Evolutionary conservation across 108 stramenopile species (phyloP), one percentile per base, ranked within the genome.

Genomic region (Epithemia pelagica): DNA sequence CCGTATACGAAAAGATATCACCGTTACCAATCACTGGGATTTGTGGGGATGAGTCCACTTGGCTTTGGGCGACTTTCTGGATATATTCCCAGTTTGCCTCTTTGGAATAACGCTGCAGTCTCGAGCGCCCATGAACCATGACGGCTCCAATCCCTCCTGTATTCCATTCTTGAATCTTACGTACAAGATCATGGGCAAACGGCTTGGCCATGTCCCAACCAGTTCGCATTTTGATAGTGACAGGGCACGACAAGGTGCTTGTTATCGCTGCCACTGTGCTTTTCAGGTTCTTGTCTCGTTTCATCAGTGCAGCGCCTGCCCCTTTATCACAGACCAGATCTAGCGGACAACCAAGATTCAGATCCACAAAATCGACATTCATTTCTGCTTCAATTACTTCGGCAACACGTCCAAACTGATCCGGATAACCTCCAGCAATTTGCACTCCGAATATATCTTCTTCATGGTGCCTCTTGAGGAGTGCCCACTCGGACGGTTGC

Each of bases 371-470:
- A 83, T 99, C 98, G 25, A 92, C 70, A 5, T 83, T 76, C n/a
- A 80, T 64, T 53, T 73, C 65, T 46, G 78, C 77, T 62, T 91
- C 88, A 27, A 95, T 65, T 28, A 98, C 57, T 65, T 93, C 72
- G 24, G 76, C 78, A 29, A 73, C 67, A 28, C 96, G 62, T 8
- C 90, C 79, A 75, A 91, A 92, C 67, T 88, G 89, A 75, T 98
- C 96, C 3, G 95, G 76, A 77, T 92, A 78, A 2, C 78, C 94
- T 20, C 90, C 95, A 0, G 99, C 97, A 29, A 98, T 62, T 72
- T 99, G 99, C 2, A 98, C 87, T 0, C 99, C 99, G 77, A 98
- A 99, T 8, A 96, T 77, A 72, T 97, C 94, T 77, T 99, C 99
- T 32, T 68, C 67, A 7, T 83, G 76, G 70, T 98, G 97, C 7